Base-by-base conservation (phyloP, 169 alveolate genomes). In the Eimeria sp. region DNA sequence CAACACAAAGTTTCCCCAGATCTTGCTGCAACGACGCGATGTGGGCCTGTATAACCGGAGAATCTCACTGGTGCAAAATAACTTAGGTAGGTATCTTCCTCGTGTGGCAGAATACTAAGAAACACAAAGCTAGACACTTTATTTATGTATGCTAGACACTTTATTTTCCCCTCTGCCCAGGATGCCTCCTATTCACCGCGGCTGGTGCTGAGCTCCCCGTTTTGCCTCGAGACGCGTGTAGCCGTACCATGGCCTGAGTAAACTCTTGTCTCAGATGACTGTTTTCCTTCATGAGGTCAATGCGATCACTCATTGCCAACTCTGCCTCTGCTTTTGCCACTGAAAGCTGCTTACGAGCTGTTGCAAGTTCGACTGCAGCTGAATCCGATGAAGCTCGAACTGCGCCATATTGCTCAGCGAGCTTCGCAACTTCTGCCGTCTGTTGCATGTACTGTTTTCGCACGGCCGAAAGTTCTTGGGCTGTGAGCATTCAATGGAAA, bases 261-360 rank as follows among this genome's bases (percentile, higher is more conserved):
- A 57, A 84, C 61, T 84, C 92, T 45, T 84, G 92, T 40, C 92
- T 54, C 58, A 84, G 92, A 47, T 84, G 92, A 47, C 92, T 84
- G 92, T 84, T 84, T 84, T 84, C 92, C 76, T 84, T 84, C 92
- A 84, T 58, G 47, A 84, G 61, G 63, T 84, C 92, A 61, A 84
- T 84, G 47, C 92, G 92, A 25, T 84, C 78, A 43, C 92, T 84
- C 61, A 70, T 20, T 11, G 78, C 92, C 11, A 84, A 78, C 47
- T 70, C 92, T 20, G 92, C 92, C 67, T 84, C 92, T 22, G 92
- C 92, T 61, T 84, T 84, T 20, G 92, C 92, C 61, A 84, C 40
- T 9, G 92, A 84, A 45, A 84, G 92, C 92, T 84, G 92, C 61
- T 84, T 84, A 5, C 78, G 34, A 30, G 92, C 78, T 13, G 92